Conservation (phyloP, 257 asterid genomes). For the Solanum dulcamara region DNA sequence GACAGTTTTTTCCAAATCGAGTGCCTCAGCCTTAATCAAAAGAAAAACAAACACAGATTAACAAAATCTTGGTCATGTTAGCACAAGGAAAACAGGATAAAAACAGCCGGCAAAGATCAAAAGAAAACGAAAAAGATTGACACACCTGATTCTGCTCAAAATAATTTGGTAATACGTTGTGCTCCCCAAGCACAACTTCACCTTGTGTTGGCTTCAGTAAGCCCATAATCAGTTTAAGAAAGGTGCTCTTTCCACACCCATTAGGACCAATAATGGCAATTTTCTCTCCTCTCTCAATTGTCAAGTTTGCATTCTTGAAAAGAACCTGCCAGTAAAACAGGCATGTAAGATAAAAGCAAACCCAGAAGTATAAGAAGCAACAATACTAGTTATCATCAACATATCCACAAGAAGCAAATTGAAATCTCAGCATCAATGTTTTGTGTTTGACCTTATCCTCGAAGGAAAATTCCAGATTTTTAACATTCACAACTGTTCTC, state of each 20-base stretch:
- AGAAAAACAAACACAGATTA: background rate
- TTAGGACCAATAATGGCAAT: constrained; percentile 98
- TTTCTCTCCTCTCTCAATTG: constrained; percentile 86
- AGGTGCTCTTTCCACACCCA: constrained; percentile 96
- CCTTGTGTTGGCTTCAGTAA: constrained; percentile 57
- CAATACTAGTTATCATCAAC: background rate
- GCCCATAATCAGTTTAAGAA: constrained; percentile 91
- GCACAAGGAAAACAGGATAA: background rate
- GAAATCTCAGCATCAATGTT: background rate
- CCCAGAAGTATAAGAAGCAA: background rate
- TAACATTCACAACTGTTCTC: constrained; percentile 48
- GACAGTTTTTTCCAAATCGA: constrained; percentile 64
- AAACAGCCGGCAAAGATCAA: background rate
- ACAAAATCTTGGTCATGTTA: background rate
- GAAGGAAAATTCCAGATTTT: constrained; percentile 61
- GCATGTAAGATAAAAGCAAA: background rate
- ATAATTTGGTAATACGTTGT: constrained; percentile 87
- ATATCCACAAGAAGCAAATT: background rate
- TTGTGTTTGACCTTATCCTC: constrained; percentile 61
- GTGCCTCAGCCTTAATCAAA: constrained; percentile 84
- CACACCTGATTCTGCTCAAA: constrained; percentile 98
- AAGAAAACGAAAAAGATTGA: background rate
- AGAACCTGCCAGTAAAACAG: constrained; percentile 43
- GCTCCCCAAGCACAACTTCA: constrained; percentile 78
- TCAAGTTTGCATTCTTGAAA: constrained; percentile 69